phyloP scores from a whole-genome alignment of 495 filamentous ascomycete species.

The Penicillium paxilli region DNA sequence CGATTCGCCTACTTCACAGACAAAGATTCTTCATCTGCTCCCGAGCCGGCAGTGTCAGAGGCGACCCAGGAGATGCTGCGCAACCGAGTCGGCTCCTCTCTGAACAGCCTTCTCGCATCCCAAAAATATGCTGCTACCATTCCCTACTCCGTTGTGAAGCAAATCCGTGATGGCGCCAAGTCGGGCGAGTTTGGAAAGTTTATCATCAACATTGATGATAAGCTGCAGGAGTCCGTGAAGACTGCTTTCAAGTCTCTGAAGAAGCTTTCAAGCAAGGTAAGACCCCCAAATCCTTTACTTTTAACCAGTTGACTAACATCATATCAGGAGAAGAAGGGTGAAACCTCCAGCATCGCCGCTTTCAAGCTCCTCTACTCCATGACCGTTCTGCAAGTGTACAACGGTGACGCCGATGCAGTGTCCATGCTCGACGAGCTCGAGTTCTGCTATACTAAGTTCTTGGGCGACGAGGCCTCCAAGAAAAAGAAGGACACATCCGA shows the following conservation, averaged over 20 bases:
- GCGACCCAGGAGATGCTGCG: conserved; percentile 69
- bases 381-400: conserved; percentile 83
- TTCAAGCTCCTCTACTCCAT: conserved; percentile 84
- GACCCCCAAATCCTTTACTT: conserved; percentile 3
- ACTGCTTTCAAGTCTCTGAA: conserved; percentile 65
- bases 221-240: conserved; percentile 58
- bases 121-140: conserved; percentile 51
- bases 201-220: conserved; percentile 63
- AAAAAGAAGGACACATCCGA: conserved; percentile 58
- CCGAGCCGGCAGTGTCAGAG: conserved; percentile 51
- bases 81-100: conserved; percentile 62
- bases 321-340: conserved; percentile 39
- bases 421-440: conserved; percentile 73
- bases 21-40: conserved; percentile 20
- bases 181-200: conserved; percentile 45
- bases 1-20: conserved; percentile 46
- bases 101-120: conserved; percentile 70
- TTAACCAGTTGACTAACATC: conserved; percentile 4
- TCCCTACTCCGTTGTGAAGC: conserved; percentile 51
- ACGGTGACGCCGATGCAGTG: conserved; percentile 80
- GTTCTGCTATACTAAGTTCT: conserved; percentile 66
- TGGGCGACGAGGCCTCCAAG: conserved; percentile 45
- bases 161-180: conserved; percentile 47
- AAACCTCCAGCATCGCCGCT: conserved; percentile 47
- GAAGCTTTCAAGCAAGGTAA: conserved; percentile 63